Evolutionary conservation across 768 basidiomycete species (phyloP).

Genomic region (Boletus subparvulus): DNA sequence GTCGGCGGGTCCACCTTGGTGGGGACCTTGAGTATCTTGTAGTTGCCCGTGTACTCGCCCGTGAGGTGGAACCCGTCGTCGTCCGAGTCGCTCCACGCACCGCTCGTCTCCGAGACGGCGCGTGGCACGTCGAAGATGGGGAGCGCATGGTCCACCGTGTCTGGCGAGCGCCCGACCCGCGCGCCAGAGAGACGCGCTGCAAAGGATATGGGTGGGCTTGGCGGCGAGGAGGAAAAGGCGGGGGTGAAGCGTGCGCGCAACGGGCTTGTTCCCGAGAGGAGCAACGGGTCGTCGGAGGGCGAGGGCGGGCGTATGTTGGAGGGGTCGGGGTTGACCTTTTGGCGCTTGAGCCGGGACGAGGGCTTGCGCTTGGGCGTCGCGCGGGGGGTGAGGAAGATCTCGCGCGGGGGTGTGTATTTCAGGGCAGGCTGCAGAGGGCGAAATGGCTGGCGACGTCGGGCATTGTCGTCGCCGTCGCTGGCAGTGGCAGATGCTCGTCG

Average conservation of each 20-base stretch:
- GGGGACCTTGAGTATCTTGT: slow-evolving; percentile 52
- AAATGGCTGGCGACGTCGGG: slow-evolving; percentile 18
- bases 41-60: slow-evolving; percentile 70
- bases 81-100: slow-evolving; percentile 30
- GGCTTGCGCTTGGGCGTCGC: slow-evolving; percentile 36
- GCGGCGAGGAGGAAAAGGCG: slow-evolving; percentile 35
- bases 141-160: slow-evolving; percentile 4
- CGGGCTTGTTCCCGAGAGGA: slow-evolving; percentile 45
- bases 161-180: slow-evolving; percentile 3
- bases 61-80: slow-evolving; percentile 36
- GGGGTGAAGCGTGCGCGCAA: slow-evolving; percentile 39
- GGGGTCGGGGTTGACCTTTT: slow-evolving; percentile 59
- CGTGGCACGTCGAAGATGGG: slow-evolving; percentile 18
- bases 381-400: slow-evolving; percentile 46
- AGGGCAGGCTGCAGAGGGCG: slow-evolving; percentile 29
- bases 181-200: slow-evolving; percentile 20
- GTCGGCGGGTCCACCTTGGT: slow-evolving; percentile 69
- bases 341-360: slow-evolving; percentile 23
- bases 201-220: slow-evolving; percentile 16
- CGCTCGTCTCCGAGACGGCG: neutral
- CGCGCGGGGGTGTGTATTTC: slow-evolving; percentile 70
- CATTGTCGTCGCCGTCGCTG: slow-evolving; percentile 1
- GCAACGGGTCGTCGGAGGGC: slow-evolving; percentile 73
- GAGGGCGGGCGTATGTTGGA: slow-evolving; percentile 63
- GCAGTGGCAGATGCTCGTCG: slow-evolving; percentile 12